Conservation (phyloP, 345 rosid genomes). For the Aquilaria yunnanensis region DNA sequence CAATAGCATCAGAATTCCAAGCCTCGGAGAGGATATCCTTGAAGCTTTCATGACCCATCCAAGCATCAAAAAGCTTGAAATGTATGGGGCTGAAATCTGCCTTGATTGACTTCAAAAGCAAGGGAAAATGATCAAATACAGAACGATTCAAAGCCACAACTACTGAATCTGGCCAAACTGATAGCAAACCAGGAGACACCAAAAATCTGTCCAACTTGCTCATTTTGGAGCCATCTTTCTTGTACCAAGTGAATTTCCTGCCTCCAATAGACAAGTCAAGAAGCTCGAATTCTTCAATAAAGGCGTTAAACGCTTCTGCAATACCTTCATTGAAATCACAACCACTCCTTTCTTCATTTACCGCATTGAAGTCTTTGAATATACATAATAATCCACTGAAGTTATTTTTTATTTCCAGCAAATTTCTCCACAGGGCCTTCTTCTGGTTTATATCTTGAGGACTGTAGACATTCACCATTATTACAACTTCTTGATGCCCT, state of each 20-base stretch:
- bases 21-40: background rate
- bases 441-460: too few species aligned
- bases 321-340: background rate
- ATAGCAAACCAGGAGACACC: background rate
- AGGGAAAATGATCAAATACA: background rate
- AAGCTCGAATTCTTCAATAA: too few species aligned
- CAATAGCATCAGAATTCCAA: background rate
- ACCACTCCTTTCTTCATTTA: background rate
- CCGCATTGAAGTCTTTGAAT: background rate
- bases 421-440: background rate
- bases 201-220: background rate
- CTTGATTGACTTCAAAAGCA: background rate
- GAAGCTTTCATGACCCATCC: background rate
- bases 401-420: background rate
- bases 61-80: too few species aligned
- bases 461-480: too few species aligned
- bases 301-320: background rate
- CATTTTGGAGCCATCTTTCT: background rate
- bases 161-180: background rate
- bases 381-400: too few species aligned
- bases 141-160: background rate
- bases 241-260: background rate
- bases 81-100: background rate
- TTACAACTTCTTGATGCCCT: too few species aligned
- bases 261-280: background rate